Conservation (phyloP, 305 asterid genomes). For the Solanum hybrid region DNA sequence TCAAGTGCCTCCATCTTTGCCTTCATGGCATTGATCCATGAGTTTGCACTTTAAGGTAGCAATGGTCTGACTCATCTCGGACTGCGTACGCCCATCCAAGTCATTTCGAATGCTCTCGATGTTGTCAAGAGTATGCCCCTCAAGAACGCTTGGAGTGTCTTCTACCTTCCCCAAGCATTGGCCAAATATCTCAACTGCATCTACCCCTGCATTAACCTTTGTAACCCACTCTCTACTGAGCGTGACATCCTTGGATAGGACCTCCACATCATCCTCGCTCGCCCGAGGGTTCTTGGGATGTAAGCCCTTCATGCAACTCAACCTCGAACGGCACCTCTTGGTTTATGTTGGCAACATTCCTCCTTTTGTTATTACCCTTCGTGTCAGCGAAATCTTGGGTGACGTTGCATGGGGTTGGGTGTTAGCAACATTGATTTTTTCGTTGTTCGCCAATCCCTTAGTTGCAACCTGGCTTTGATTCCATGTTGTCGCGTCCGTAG, state of each 20-base stretch:
- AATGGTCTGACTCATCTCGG: background rate
- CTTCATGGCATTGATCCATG: background rate
- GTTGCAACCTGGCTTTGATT: background rate
- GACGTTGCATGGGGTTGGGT: background rate
- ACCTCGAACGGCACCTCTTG: background rate
- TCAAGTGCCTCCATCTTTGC: background rate
- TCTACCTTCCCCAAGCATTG: background rate
- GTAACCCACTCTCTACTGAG: background rate
- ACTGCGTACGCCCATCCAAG: background rate
- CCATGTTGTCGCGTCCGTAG: background rate
- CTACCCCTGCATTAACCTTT: background rate
- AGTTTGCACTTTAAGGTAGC: background rate
- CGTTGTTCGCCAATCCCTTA: background rate
- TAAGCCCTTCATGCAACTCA: background rate
- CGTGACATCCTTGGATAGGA: background rate
- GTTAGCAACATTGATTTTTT: background rate
- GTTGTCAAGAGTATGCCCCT: background rate
- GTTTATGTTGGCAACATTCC: background rate
- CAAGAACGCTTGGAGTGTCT: background rate
- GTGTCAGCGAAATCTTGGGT: background rate
- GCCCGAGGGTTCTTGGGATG: background rate
- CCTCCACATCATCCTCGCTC: background rate
- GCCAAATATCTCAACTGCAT: background rate
- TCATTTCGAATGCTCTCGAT: background rate
- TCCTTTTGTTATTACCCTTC: background rate